Evolutionary conservation across 495 filamentous ascomycete species (phyloP), one percentile per base, ranked within the genome.

Genomic region (Physcia stellaris): DNA sequence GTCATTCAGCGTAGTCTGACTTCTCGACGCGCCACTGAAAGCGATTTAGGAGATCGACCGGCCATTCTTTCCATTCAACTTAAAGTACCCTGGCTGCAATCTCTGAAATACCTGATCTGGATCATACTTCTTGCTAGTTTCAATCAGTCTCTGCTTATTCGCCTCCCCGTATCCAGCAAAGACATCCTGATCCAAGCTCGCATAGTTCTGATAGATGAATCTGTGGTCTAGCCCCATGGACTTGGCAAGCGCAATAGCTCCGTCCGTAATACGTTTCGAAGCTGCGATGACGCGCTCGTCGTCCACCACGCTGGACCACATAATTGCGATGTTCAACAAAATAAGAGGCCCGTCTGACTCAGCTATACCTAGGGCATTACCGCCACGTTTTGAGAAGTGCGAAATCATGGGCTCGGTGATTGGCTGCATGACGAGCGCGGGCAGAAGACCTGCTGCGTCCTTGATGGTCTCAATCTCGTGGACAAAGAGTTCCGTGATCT

Each of bases 121-220:
- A 42, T 69, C 65, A 41, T 58, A 62, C 30, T 48, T 50, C 24
- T 35, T 43, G 20, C 55, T 51, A n/a, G 66, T 48, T 2, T 41
- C 40, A 38, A 51, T 43, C 48, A 69, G 38, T 9, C 43, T 43
- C 16, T 40, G 43, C 31, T 52, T 40, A 34, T 64, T 66, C 3
- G 38, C 40, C 11, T 32, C 40, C 0, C 62, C 60, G 37, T 65
- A 68, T 6, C 58, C 50, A 9, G 42, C 44, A 37, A 71, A 53
- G 4, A 62, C 57, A 39, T 57, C 49, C 32, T 64, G 58, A 32
- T 49, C 55, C 47, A 51, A 42, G 20, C 55, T 50, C 2, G 61
- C 64, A 33, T 67, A 67, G 40, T 75, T 73, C 43, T 73, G 61
- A 44, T 80, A 79, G 20, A 79, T 49, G 37, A 69, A 83, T 24